Evolutionary conservation across 352 stramenopile species (phyloP).

Genomic region (Elongisporangium undulatum): DNA sequence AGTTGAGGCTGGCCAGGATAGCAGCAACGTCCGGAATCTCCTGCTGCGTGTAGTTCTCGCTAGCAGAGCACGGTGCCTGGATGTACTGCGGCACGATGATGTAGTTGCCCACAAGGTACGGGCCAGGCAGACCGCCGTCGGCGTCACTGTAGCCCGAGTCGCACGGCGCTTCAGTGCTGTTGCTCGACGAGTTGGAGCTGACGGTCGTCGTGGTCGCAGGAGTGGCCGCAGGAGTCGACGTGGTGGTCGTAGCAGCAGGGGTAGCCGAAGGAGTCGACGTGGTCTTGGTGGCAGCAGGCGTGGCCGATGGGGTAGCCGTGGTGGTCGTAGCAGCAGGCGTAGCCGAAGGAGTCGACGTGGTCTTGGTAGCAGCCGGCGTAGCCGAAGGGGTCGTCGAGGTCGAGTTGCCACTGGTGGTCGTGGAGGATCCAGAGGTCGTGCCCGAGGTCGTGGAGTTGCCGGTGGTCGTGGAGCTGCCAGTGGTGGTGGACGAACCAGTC

Average conservation of each 20-base stretch:
- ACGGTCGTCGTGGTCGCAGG: constrained; percentile 10
- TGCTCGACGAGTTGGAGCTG: too few relatives aligned
- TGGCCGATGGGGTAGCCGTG: constrained; percentile 1
- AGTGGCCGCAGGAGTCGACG: constrained; percentile 10
- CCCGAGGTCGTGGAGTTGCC: constrained; percentile 5
- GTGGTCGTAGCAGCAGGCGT: constrained; percentile 12
- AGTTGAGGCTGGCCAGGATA: too few relatives aligned
- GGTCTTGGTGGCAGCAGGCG: constrained; percentile 12
- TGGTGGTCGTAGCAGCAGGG: constrained; percentile 9
- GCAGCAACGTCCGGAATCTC: too few relatives aligned
- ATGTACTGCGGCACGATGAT: too few relatives aligned
- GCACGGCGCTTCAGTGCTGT: too few relatives aligned
- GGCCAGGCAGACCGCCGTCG: too few relatives aligned
- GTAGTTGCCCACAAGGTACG: too few relatives aligned
- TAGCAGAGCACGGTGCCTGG: too few relatives aligned
- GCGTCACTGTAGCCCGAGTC: too few relatives aligned
- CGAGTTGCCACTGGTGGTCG: constrained; percentile 5
- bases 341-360: not conserved
- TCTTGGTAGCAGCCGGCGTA: constrained; percentile 12
- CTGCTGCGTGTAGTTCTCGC: too few relatives aligned
- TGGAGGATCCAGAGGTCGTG: not conserved
- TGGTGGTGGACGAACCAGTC: not conserved
- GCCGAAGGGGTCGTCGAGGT: constrained; percentile 9
- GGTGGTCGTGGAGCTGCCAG: constrained; percentile 1
- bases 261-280: constrained; percentile 9